Evolutionary conservation across 352 stramenopile species (phyloP).

Genomic region (Pythium plurisporium): DNA sequence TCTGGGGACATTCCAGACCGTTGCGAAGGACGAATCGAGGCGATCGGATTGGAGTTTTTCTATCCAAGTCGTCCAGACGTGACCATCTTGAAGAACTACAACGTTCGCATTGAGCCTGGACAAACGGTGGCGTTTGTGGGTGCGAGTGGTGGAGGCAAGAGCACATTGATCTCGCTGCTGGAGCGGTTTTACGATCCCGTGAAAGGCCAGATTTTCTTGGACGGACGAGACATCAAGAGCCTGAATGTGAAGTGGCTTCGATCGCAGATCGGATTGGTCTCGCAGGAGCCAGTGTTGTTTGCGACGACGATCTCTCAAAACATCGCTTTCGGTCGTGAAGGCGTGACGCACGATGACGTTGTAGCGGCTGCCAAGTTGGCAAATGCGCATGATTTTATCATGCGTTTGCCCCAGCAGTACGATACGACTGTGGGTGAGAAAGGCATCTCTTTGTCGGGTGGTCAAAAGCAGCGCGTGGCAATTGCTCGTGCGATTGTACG

Average conservation of each 20-base stretch:
- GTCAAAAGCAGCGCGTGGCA: constrained; percentile 45
- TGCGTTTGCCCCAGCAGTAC: constrained; percentile 38
- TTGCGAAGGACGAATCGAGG: constrained; percentile 35
- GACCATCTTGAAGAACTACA: constrained; percentile 19
- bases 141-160: constrained; percentile 73
- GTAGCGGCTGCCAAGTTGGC: constrained; percentile 47
- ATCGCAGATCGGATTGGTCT: constrained; percentile 35
- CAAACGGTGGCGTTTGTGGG: constrained; percentile 80
- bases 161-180: constrained; percentile 59
- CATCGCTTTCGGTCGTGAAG: constrained; percentile 40
- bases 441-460: constrained; percentile 79
- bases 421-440: constrained; percentile 62
- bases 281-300: constrained; percentile 72
- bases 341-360: constrained; percentile 52
- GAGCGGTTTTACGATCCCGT: constrained; percentile 64
- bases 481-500: constrained; percentile 50
- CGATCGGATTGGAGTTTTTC: constrained; percentile 47
- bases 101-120: constrained; percentile 35
- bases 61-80: constrained; percentile 54
- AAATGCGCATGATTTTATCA: constrained; percentile 27
- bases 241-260: constrained; percentile 40
- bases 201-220: constrained; percentile 40
- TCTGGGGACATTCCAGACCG: constrained; percentile 25
- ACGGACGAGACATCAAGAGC: constrained; percentile 46
- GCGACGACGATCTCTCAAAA: constrained; percentile 33